Percentiles rank a stretch among this genome's conserved stretches.
phyloP scores from a whole-genome alignment of 495 filamentous ascomycete species.

The Tuber brumale region DNA sequence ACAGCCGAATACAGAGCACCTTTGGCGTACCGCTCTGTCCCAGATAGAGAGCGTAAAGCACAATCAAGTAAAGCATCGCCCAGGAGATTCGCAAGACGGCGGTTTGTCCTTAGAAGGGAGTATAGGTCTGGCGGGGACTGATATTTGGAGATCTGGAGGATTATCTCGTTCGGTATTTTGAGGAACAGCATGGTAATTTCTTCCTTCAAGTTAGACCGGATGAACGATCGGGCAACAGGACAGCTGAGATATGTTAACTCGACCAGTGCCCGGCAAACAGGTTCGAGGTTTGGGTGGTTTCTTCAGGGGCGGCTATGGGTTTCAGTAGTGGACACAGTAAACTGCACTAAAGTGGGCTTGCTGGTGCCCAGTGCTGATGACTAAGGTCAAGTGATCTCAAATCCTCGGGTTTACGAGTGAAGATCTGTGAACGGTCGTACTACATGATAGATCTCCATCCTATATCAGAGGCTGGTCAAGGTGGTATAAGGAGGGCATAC shows the following conservation, averaged over 20 bases:
- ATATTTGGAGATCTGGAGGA: background rate
- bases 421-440: background rate
- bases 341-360: background rate
- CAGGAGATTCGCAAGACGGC: background rate
- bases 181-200: background rate
- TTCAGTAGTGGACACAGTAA: background rate
- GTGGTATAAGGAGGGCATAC: background rate
- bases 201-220: background rate
- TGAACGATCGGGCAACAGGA: background rate
- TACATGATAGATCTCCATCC: background rate
- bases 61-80: background rate
- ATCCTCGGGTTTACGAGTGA: background rate
- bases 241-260: background rate
- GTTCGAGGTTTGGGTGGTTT: background rate
- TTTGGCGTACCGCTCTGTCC: background rate
- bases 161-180: background rate
- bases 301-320: background rate
- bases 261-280: background rate
- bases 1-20: conserved; percentile 1
- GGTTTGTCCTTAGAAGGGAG: background rate
- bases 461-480: background rate
- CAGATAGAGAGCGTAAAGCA: background rate
- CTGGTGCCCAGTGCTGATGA: background rate
- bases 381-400: background rate
- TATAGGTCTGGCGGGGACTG: conserved; percentile 3